A percentile compares a stretch with the other conserved stretches of the same genome.
These are phyloP conservation scores for Patellifolia procumbens DNA, from an alignment of 179 eudicot species.

Conservation along the genomic window DNA sequence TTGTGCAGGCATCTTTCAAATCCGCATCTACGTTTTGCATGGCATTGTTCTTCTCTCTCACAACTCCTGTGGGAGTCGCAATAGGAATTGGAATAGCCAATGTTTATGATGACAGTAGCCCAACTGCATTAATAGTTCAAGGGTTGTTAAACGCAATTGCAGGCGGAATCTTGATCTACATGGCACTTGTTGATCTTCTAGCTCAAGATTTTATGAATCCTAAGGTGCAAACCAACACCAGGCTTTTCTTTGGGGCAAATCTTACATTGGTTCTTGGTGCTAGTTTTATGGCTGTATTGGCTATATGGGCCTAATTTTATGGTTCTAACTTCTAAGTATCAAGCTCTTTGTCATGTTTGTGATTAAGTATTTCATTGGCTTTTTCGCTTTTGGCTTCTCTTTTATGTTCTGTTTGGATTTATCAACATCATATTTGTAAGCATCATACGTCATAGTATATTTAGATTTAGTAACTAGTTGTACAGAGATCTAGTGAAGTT, in stretches of 20 bases:
- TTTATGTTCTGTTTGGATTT: too few species aligned
- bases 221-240: constrained; percentile 24
- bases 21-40: constrained; percentile 22
- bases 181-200: constrained; percentile 43
- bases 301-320: constrained; percentile 37
- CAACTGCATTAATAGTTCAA: constrained; percentile 35
- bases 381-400: background rate
- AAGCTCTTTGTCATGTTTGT: too few species aligned
- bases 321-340: background rate
- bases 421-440: too few species aligned
- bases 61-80: constrained; percentile 38
- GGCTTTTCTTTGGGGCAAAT: constrained; percentile 28
- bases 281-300: constrained; percentile 36
- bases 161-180: constrained; percentile 38
- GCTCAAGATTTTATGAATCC: constrained; percentile 45
- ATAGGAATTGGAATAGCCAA: constrained; percentile 39
- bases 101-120: constrained; percentile 31
- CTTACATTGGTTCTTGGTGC: constrained; percentile 34
- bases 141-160: constrained; percentile 35
- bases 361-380: background rate
- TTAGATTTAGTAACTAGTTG: too few species aligned
- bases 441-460: too few species aligned
- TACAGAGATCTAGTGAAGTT: too few species aligned
- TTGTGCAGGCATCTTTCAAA: constrained; percentile 33
- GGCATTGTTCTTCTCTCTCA: constrained; percentile 38